Evolutionary conservation across 2,329 filamentous ascomycete genomes (phyloP), one percentile per base, ranked within the genome.

Genomic region (Xylaria hypoxylon): DNA sequence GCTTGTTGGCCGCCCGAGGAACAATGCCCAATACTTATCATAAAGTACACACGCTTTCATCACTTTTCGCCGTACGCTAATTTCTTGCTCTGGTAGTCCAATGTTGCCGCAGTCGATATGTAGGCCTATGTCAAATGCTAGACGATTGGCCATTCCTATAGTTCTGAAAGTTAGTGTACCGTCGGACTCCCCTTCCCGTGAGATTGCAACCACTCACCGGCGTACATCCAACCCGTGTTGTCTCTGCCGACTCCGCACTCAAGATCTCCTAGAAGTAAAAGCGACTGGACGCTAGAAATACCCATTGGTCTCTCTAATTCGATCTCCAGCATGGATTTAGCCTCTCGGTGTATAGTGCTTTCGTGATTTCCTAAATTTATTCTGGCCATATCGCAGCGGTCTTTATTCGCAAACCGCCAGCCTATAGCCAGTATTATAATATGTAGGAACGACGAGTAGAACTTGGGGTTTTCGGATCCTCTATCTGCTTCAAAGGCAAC

Each of bases 181-280:
- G 7, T 24, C 6, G 1, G 2, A 13, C 6, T 11, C 15, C 22
- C 19, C n/a, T 19, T n/a, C 5, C 5, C 19, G 1, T 33, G 10
- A 13, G 13, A 3, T 33, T 44, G n/a, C 17, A n/a, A 44, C 2
- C 6, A 67, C 68, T 69, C 8, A 70, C 69, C 67, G 15, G 62
- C 22, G 26, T 68, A 70, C 67, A 70, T 70, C 69, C 67, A 67
- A 13, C 69, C 64, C 7, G 57, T 62, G 19, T 57, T 59, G 19
- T 70, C 69, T 45, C 67, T 67, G 17, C 69, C 67, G 51, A 66
- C 64, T 6, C 69, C 69, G 45, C 59, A 65, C 45, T 70, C 69
- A 22, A 70, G 69, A 48, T 70, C 69, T 42, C 64, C 69, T 28
- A 70, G 48, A 50, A 70, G 61, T 17, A 70, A 45, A 55, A 70